Evolutionary conservation across 148 eudicot genomes (phyloP).

Genomic region (Chenopodium formosanum): DNA sequence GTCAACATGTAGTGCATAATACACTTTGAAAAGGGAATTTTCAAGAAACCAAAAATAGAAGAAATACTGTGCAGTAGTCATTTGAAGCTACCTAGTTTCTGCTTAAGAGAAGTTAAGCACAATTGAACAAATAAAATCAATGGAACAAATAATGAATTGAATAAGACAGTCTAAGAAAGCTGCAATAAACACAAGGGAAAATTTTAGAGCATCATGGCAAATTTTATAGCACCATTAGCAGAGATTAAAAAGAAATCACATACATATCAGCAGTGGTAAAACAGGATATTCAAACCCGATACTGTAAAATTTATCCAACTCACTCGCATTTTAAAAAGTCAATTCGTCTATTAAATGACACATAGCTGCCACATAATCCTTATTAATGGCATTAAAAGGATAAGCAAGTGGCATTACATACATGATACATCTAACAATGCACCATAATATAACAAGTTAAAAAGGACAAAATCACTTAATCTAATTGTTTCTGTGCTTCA

Average conservation of each 20-base stretch:
- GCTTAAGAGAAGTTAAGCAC: neutral
- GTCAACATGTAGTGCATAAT: neutral
- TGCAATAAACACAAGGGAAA: neutral
- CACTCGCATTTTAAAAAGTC: neutral
- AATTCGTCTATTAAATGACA: too few species aligned
- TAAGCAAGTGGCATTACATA: neutral
- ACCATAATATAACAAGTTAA: neutral
- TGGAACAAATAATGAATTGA: neutral
- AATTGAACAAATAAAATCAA: neutral
- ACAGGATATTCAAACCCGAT: neutral
- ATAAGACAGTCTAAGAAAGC: neutral
- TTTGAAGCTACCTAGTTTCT: neutral
- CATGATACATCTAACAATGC: neutral
- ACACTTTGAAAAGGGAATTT: constrained; percentile 11
- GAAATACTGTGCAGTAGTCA: neutral
- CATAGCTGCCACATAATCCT: neutral
- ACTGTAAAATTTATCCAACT: neutral
- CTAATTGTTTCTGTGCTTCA: neutral
- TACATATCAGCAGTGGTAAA: neutral
- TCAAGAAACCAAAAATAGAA: neutral
- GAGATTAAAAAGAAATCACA: neutral
- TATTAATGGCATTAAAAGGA: neutral
- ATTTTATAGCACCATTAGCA: neutral
- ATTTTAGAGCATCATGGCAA: neutral
- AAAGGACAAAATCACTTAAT: neutral